Evolutionary conservation across 768 basidiomycete genomes (phyloP).

Genomic region (Rhodotorula taiwanensis): DNA sequence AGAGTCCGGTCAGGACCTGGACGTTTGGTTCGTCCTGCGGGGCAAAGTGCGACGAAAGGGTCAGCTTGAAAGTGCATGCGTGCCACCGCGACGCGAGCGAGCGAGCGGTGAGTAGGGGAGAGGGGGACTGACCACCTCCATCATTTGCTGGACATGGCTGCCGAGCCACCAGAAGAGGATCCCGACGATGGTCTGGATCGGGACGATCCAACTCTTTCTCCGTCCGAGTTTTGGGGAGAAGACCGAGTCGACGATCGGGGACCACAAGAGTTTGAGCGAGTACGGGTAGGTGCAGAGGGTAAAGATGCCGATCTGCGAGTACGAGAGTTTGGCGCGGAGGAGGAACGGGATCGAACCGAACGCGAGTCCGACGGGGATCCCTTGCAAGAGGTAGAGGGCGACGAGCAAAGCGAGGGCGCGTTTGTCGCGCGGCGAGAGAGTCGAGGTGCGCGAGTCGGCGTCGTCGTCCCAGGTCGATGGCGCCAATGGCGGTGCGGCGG

Average conservation of each 20-base stretch:
- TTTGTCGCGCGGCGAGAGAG: constrained; percentile 67
- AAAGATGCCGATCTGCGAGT: constrained; percentile 92
- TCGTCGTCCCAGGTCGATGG: too few relatives aligned
- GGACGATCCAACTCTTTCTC: constrained; percentile 97
- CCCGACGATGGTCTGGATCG: constrained; percentile 88
- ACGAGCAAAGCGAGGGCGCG: constrained; percentile 75
- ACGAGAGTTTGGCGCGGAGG: constrained; percentile 87
- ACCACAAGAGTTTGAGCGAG: constrained; percentile 94
- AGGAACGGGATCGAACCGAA: constrained; percentile 95
- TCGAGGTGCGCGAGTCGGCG: constrained; percentile 27
- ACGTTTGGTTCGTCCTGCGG: constrained; percentile 74
- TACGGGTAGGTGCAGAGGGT: constrained; percentile 89
- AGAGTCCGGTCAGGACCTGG: constrained; percentile 66
- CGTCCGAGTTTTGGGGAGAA: constrained; percentile 78
- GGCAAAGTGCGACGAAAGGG: background rate
- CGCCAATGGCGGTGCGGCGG: too few relatives aligned
- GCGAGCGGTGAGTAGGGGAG: too few relatives aligned
- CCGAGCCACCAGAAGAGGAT: constrained; percentile 53
- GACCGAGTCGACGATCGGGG: constrained; percentile 88
- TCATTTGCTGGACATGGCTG: constrained; percentile 61
- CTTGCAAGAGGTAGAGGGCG: constrained; percentile 69
- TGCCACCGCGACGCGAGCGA: background rate
- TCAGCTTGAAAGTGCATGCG: background rate
- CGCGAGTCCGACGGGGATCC: constrained; percentile 88
- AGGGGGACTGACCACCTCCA: constrained; percentile 61